Base-by-base conservation (phyloP, 352 stramenopile species). In the Globisporangium echinulatum region DNA sequence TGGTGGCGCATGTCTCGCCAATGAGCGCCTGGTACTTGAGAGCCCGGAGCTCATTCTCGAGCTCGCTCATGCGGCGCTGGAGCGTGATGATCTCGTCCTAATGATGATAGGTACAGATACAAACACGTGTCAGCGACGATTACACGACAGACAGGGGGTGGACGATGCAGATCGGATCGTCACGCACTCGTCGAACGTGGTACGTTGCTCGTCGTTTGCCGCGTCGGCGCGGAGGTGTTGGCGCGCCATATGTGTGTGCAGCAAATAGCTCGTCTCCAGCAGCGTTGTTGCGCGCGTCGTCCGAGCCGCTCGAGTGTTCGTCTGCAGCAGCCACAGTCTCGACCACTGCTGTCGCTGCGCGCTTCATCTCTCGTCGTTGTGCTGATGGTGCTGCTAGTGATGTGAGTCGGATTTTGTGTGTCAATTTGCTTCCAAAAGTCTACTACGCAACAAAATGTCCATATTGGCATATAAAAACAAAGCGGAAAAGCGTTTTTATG, bases 21-120 rank as follows among this genome's bases (percentile, higher is more conserved):
- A 48, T 5, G 5, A 63, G 43, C 14, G 58, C 44, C 36, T 62
- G 56, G 13, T 56, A 62, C 49, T 56, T 62, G 49, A 62, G 56
- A 39, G 56, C 56, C 13, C 38, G 46, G 56, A 62, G 56, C 42
- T 62, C 49, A 19, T 52, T 19, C 49, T 62, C 56, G 11, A 62
- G 49, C 11, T 62, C 25, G 4, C 9, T n/a, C 48, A 56, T 37
- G 17, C 40, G 56, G 19, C 25, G 19, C 49, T 62, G 56, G 5
- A 63, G 44, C 6, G 36, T n/a, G 25, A 52, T 43, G 36, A 63
- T 63, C 52, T 57, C 58, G 42, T 63, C 58, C 46, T 62, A 43
- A 38, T 3, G 10, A 4, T 33, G 25, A 3, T 3, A 33, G 25
- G 7, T 19, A 5, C 25, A 33, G 1, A 33, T 33, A 33, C 25